phyloP scores from a whole-genome alignment of 2,329 filamentous ascomycete genomes.

The Monosporascus cannonballus region DNA sequence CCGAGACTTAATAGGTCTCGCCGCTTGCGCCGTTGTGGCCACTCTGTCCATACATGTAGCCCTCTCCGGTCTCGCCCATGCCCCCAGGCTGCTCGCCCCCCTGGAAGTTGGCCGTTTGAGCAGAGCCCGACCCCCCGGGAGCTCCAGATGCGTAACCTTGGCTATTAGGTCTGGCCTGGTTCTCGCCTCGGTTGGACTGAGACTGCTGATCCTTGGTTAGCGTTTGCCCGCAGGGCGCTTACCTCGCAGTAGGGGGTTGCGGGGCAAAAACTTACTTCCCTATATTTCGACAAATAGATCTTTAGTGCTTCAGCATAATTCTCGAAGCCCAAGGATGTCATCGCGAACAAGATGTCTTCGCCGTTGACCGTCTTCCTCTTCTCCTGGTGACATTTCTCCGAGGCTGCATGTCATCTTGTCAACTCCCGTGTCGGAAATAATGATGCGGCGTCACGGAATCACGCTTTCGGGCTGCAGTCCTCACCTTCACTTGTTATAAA shows the following conservation, averaged over 20 bases:
- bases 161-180: conserved; percentile 44
- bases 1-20: conserved; percentile 42
- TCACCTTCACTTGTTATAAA: conserved; percentile 98
- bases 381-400: conserved; percentile 98
- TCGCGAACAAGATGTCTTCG: conserved; percentile 96
- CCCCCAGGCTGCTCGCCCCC: conserved; percentile 37
- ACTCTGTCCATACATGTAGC: conserved; percentile 49
- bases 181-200: conserved; percentile 66
- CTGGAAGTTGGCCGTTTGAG: conserved; percentile 27
- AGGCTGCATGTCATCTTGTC: conserved; percentile 54
- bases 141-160: conserved; percentile 43
- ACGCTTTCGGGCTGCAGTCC: conserved; percentile 25
- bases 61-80: conserved; percentile 36
- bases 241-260: conserved; percentile 2
- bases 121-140: conserved; percentile 31
- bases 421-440: conserved; percentile 11
- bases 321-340: conserved; percentile 98
- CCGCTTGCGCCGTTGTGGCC: conserved; percentile 54
- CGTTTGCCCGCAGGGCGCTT: conserved; percentile 6
- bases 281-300: conserved; percentile 95
- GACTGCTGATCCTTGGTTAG: conserved; percentile 54
- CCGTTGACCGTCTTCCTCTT: conserved; percentile 99
- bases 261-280: conserved; percentile 65
- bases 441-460: neutral
- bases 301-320: conserved; percentile 98